Base-by-base conservation (phyloP, 345 rosid genomes). In the Pelargonium nanum region DNA sequence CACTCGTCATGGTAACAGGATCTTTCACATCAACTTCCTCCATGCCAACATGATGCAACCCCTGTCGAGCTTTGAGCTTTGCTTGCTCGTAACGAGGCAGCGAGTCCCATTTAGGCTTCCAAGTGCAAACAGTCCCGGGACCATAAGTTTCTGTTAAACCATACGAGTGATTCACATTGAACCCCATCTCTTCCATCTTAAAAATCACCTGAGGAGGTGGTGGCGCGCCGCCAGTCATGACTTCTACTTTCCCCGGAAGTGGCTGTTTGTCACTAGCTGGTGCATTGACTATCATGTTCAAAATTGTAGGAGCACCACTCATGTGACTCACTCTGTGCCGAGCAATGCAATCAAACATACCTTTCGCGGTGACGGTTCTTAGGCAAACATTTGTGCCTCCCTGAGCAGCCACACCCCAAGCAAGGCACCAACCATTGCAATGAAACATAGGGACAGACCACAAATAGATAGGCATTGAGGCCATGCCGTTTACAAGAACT, bases 61-160 rank as follows among this genome's bases (percentile, higher is more conserved):
- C 96, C 63, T 88, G 93, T 10, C 91, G 65, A 1, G 88, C 70
- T 58, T 84, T 88, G 78, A 88, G 65, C 72, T 71, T 84, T 17
- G 85, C 78, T 60, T 77, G 80, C 22, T 68, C 80, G 5, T 67
- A 70, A 1, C 61, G 77, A 44, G 90, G 80, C 68, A 85, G 64
- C 21, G 68, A 57, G 34, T 79, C 80, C 93, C 96, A 88, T 70
- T 88, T 84, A 6, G 88, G 84, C 63, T 86, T 81, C 96, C 93
- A 82, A 23, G 71, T 62, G 55, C 93, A 84, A 21, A 76, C 60
- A 1, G 93, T 84, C n/a, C 74, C 88, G 1, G 93, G 93, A 26
- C 93, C 96, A 63, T 80, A 84, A 15, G 91, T 84, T 61, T 88
- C 93, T 1, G 96, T 85, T 53, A 88, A 79, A 24, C 96, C 93